Percentiles rank a stretch among this genome's conserved stretches.
Evolutionary conservation across 805 yeast genomes (phyloP).

Genomic region (Kodamaea sagamina): DNA sequence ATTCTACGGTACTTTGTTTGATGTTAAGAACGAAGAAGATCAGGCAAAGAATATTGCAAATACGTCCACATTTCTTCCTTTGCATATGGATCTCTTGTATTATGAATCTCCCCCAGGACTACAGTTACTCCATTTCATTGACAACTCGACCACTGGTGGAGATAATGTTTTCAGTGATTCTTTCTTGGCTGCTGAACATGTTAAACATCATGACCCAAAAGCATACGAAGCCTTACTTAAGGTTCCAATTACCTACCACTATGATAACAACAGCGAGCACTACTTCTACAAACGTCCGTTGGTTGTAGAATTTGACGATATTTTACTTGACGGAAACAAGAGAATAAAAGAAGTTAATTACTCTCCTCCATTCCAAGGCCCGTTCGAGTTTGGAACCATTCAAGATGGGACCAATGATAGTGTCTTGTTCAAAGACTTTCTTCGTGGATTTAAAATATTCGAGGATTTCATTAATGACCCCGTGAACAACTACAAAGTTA

Average conservation of each 20-base stretch:
- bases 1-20: slow-evolving; percentile 71
- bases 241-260: slow-evolving; percentile 71
- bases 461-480: slow-evolving; percentile 57
- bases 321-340: slow-evolving; percentile 17
- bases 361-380: slow-evolving; percentile 85
- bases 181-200: slow-evolving; percentile 59
- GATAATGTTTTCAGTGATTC: slow-evolving; percentile 72
- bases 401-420: slow-evolving; percentile 29
- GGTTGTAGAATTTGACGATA: slow-evolving; percentile 51
- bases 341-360: slow-evolving; percentile 62
- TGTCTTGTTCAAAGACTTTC: slow-evolving; percentile 53
- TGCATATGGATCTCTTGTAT: slow-evolving; percentile 77
- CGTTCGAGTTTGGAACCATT: slow-evolving; percentile 61
- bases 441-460: slow-evolving; percentile 59
- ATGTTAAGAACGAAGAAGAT: slow-evolving; percentile 51
- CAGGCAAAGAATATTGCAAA: slow-evolving; percentile 68
- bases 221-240: slow-evolving; percentile 63
- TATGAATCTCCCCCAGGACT: slow-evolving; percentile 83
- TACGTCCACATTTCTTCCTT: slow-evolving; percentile 62
- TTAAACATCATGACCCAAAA: slow-evolving; percentile 56
- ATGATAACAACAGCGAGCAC: slow-evolving; percentile 59
- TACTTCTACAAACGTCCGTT: slow-evolving; percentile 65
- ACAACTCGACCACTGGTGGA: slow-evolving; percentile 61
- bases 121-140: slow-evolving; percentile 63
- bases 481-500: slow-evolving; percentile 54